Evolutionary conservation across 2,329 filamentous ascomycete genomes (phyloP).

Genomic region (Clonostachys sp.): DNA sequence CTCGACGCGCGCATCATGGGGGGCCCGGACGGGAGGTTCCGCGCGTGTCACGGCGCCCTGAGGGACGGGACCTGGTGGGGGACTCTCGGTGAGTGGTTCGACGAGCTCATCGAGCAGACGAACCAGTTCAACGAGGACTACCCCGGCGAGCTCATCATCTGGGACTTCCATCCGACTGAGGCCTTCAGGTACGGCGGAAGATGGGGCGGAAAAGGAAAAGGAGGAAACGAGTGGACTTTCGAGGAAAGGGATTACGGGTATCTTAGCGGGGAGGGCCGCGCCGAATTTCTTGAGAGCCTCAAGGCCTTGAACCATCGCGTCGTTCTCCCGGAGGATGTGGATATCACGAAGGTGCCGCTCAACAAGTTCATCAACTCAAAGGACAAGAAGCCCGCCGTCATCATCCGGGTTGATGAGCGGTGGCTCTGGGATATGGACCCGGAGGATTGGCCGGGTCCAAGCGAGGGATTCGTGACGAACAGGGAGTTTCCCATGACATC

Average conservation of each 20-base stretch:
- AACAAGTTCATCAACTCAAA: conserved; percentile 12
- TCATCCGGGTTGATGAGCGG: conserved; percentile 16
- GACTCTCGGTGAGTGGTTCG: conserved; percentile 11
- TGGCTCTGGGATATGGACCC: conserved; percentile 8
- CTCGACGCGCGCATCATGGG: conserved; percentile 14
- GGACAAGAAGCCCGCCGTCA: conserved; percentile 12
- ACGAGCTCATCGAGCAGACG: conserved; percentile 17
- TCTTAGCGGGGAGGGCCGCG: conserved; percentile 1
- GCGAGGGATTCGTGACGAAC: conserved; percentile 17
- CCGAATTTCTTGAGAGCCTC: conserved; percentile 12
- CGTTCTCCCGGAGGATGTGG: conserved; percentile 9
- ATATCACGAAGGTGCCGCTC: conserved; percentile 16
- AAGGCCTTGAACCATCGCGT: conserved; percentile 11
- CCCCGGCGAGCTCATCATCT: conserved; percentile 25
- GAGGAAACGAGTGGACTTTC: background rate
- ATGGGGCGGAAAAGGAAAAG: background rate
- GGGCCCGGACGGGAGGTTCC: background rate
- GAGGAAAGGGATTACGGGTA: background rate
- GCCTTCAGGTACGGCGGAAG: background rate
- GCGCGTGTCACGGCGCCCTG: background rate
- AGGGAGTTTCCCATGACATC: conserved; percentile 14
- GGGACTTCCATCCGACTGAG: conserved; percentile 15
- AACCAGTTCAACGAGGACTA: conserved; percentile 17
- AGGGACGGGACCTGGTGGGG: background rate
- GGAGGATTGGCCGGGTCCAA: conserved; percentile 12